Base-by-base conservation (phyloP, 2,329 filamentous ascomycete species). In the Colletotrichum chrysophilum region DNA sequence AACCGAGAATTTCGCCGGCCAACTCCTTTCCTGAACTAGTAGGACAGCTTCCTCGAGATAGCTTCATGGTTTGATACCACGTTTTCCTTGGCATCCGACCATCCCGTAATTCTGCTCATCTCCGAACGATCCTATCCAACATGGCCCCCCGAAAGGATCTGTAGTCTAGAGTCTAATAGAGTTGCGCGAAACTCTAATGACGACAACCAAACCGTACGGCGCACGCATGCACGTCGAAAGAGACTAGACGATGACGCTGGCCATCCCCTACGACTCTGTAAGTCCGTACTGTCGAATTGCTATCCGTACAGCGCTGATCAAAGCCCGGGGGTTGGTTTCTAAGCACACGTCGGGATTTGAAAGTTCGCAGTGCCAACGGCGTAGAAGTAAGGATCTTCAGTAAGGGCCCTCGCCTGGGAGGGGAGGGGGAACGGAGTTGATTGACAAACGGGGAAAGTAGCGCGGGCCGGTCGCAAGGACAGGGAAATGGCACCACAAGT, bases 371-470 rank as follows among this genome's bases (percentile, higher is more conserved):
- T 32, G 16, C 28, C 43, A 52, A 52, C 43, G 43, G 43, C n/a
- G 43, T 6, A 52, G 6, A 24, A 34, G 73, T 61, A 60, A 58
- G 52, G 58, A 76, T 74, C 48, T 48, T 73, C 70, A 43, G 30
- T 70, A 65, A 38, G 72, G 69, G 21, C 66, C 28, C 30, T 24
- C 24, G 16, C 52, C 65, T 9, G 12, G 7, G 56, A 24, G 30
- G 24, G 38, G 30, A 38, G 38, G 18, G 38, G 38, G 38, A 24
- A 62, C 69, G 69, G 73, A 58, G 38, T 43, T 69, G 64, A 60
- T 26, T 48, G 30, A 69, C 70, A 65, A 76, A 66, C 60, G 43
- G 28, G 69, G 73, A 55, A 73, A 72, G 62, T 43, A 10, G 28
- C 32, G 70, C 48, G 62, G 34, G 61, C 26, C 61, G 36, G 66